Conservation (phyloP, 805 yeast species). For the Starmerella stellata region DNA sequence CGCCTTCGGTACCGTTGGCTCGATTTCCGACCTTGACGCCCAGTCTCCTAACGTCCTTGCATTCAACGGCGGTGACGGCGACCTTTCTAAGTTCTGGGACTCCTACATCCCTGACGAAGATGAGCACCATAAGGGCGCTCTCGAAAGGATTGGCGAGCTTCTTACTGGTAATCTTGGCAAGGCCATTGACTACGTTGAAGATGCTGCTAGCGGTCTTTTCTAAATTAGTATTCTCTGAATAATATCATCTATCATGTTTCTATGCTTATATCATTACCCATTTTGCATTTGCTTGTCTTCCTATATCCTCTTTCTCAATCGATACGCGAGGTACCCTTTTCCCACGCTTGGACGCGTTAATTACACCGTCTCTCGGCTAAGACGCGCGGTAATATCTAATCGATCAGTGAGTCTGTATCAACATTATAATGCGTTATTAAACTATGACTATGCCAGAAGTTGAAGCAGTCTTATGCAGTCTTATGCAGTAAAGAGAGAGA, state of each 20-base stretch:
- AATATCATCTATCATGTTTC: not conserved
- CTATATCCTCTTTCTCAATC: no score
- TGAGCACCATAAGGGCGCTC: constrained; percentile 1
- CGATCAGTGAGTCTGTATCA: no score
- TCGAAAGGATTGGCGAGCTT: constrained; percentile 5
- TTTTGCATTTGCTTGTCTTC: no score
- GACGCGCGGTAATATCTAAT: no score
- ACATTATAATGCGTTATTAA: no score
- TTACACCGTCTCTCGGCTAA: no score
- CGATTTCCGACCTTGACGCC: constrained; percentile 30
- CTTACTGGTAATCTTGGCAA: constrained; percentile 6
- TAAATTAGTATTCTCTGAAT: not conserved
- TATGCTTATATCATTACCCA: no score
- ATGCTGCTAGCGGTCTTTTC: constrained; percentile 4
- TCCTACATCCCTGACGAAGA: constrained; percentile 2
- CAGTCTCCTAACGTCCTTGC: constrained; percentile 42
- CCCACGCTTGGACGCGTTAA: no score
- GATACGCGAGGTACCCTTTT: no score
- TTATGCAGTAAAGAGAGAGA: no score
- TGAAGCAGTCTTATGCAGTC: no score
- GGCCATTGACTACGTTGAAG: constrained; percentile 6
- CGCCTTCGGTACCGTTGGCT: constrained; percentile 33
- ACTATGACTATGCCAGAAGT: no score
- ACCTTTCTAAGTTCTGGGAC: constrained; percentile 35
- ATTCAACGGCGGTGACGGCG: constrained; percentile 43